Evolutionary conservation across 2,329 filamentous ascomycete genomes (phyloP), one percentile per base, ranked within the genome.

Genomic region (Neophaeococcomyces mojaviensis): DNA sequence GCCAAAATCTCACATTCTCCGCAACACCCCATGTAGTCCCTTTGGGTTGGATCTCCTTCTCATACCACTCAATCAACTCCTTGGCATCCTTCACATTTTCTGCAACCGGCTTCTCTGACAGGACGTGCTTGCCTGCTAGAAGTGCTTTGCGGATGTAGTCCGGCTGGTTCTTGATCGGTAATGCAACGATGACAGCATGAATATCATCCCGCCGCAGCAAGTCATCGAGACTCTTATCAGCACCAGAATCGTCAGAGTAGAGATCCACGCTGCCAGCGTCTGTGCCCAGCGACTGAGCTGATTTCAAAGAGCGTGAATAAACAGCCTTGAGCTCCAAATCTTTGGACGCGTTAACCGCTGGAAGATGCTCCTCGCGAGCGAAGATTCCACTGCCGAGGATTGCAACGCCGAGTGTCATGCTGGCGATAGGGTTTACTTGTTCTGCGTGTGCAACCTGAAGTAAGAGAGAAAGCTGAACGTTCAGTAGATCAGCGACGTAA

Each of bases 381-480:
- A 79, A 79, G 55, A 77, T 76, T 49, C 76, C 75, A 58, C 72
- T 74, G 28, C 75, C 75, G 32, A 78, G 67, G 22, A 78, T 68
- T 12, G 74, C 75, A 13, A 78, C 65, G 22, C 70, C 69, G 37
- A 71, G 64, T 39, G 61, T 39, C 64, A 68, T 67, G 15, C 18
- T 55, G 12, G 32, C 5, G 13, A 35, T 35, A 15, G 5, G 32
- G 5, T 35, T 7, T n/a, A 13, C 13, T 15, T 19, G 32, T n/a
- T n/a, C 32, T 15, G 16, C 5, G 13, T 6, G 32, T 19, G 32
- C 7, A 35, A n/a, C n/a, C n/a, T 19, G 35, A 16, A 19, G 35
- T 20, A 37, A 37, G 33, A 35, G 19, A n/a, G 13, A 15, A 12
- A 35, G 33, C n/a, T n/a, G n/a, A n/a, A n/a, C n/a, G n/a, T n/a